Evolutionary conservation across 179 eudicot genomes (phyloP), one percentile per base, ranked within the genome.

Genomic region (Beta macrorhiza): DNA sequence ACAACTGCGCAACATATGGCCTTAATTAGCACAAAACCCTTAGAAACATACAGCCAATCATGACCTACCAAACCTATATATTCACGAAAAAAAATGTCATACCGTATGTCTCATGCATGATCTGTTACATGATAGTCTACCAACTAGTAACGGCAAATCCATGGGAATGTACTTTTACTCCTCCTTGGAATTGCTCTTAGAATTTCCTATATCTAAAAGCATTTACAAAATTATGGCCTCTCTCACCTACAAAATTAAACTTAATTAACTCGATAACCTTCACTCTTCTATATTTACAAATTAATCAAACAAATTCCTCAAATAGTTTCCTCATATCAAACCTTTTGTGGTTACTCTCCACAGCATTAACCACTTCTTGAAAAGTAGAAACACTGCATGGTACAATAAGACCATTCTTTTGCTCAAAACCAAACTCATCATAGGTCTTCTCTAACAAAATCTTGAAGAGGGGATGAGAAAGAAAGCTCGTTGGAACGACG

Each of bases 401-500:
- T 3, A 94, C 84, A 59, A 87, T 87, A 25, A 95, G 87, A 13
- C 97, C 91, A 51, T 82, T 85, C 74, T 81, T 85, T 37, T 93
- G 94, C 37, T 85, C 85, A 42, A 92, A 95, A 22, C 97, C 97
- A 59, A 90, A 93, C 83, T 95, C 93, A 6, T 93, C 79, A n/a
- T 74, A 81, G 0, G 93, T 89, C 79, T 91, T 95, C 83, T 92
- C 95, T 4, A 95, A 67, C 87, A 93, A 69, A n/a, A 95, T 93
- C 86, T 89, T 92, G 88, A 93, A 93, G 29, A 93, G 85, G 37
- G 98, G 98, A 78, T 93, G 97, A 2, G 90, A 86, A 13, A 95
- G 91, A 78, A 90, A 89, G 51, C 84, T 82, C 13, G 96, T 93
- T 0, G 93, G 95, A 8, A 95, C 91, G 78, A 93, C 85, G 64